These are phyloP conservation scores for Mucuna pruriens DNA, from an alignment of 306 rosid species.

Conservation along the genomic window DNA sequence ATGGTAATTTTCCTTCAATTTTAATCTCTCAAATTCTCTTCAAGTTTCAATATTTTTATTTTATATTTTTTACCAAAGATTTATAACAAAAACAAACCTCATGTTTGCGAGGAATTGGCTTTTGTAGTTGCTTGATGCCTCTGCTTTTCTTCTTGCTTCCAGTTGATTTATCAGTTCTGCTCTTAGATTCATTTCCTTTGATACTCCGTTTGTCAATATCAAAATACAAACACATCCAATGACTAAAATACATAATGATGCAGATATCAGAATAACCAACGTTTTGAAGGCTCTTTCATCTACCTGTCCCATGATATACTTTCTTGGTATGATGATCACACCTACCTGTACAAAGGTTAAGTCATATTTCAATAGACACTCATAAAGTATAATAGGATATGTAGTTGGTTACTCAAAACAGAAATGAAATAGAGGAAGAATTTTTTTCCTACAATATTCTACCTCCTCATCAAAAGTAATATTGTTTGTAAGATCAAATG, in stretches of 20 bases:
- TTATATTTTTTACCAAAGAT: no score
- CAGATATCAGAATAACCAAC: constrained; percentile 89
- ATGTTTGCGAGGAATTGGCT: constrained; percentile 98
- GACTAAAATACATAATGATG: constrained; percentile 83
- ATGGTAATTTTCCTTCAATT: no score
- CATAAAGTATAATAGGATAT: constrained; percentile 13
- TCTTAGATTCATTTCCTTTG: constrained; percentile 98
- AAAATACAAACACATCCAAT: constrained; percentile 94
- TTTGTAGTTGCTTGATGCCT: constrained; percentile 96
- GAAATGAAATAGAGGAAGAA: neutral
- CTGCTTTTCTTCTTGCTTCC: constrained; percentile 98
- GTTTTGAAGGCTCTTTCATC: constrained; percentile 97
- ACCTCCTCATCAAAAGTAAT: constrained; percentile 8
- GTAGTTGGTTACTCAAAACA: neutral
- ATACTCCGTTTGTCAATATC: constrained; percentile 95
- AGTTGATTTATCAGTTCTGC: constrained; percentile 93
- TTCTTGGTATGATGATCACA: constrained; percentile 91
- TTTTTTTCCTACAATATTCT: constrained; percentile 12
- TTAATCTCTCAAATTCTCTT: no score
- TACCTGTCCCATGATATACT: constrained; percentile 95
- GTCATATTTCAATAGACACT: constrained; percentile 10
- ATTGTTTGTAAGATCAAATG: neutral
- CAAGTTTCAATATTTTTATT: no score
- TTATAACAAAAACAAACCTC: constrained; percentile 91
- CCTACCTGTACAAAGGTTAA: constrained; percentile 80